These are phyloP conservation scores for Solanum acaule DNA, from an alignment of 257 asterid species.

Conservation along the genomic window DNA sequence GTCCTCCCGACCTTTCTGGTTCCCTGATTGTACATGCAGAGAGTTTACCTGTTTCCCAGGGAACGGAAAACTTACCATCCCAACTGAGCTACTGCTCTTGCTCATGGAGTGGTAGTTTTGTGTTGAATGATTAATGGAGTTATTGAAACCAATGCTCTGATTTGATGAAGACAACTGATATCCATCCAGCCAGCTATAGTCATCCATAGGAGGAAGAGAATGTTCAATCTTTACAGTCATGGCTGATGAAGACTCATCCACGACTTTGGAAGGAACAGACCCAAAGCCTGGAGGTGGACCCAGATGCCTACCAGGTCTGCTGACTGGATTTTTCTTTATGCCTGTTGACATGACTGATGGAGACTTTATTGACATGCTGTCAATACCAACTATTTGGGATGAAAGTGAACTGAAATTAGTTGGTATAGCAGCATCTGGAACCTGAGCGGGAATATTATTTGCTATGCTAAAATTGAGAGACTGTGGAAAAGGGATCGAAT, in stretches of 20 bases:
- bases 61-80: slow-evolving; percentile 56
- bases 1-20: slow-evolving; percentile 48
- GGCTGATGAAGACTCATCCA: slow-evolving; percentile 37
- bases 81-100: slow-evolving; percentile 39
- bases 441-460: slow-evolving; percentile 21
- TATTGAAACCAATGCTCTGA: slow-evolving; percentile 41
- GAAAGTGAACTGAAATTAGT: slow-evolving; percentile 38
- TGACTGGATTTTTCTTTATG: slow-evolving; percentile 71
- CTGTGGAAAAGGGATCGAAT: slow-evolving; percentile 42
- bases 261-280: slow-evolving; percentile 52
- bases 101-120: slow-evolving; percentile 23
- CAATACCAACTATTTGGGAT: slow-evolving; percentile 32
- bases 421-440: slow-evolving; percentile 34
- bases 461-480: slow-evolving; percentile 24
- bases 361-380: slow-evolving; percentile 28
- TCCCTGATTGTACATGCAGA: slow-evolving; percentile 38
- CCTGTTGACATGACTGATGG: slow-evolving; percentile 45
- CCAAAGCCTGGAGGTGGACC: slow-evolving; percentile 99
- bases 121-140: slow-evolving; percentile 32
- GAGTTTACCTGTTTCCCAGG: slow-evolving; percentile 70
- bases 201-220: slow-evolving; percentile 43
- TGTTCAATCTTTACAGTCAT: slow-evolving; percentile 32
- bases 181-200: slow-evolving; percentile 92
- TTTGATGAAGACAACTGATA: slow-evolving; percentile 53
- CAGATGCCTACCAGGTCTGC: slow-evolving; percentile 73